A percentile compares a stretch with the other conserved stretches of the same genome.
Conservation (phyloP, 2,329 filamentous ascomycete genomes). For the Thermochaetoides dissita region DNA sequence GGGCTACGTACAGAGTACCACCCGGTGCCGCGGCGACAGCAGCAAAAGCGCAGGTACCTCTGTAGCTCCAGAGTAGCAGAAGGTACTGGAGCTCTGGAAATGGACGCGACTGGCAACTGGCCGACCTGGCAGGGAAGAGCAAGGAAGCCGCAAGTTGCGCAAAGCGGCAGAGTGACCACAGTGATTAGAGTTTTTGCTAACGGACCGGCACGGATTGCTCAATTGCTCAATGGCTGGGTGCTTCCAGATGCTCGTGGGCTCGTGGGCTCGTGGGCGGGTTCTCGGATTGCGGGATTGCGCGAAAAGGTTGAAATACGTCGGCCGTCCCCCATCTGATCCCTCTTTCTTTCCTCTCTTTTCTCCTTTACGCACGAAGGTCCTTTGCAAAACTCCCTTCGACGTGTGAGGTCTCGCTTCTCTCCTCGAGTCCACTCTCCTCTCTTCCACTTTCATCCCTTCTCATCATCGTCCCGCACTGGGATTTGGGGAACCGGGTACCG, state of each 20-base stretch:
- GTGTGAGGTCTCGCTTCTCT: constrained; percentile 27
- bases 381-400: constrained; percentile 30
- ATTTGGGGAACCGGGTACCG: not conserved
- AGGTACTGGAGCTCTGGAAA: too few relatives aligned
- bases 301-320: constrained; percentile 17
- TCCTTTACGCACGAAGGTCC: constrained; percentile 35
- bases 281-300: not conserved
- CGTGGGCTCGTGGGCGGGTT: not conserved
- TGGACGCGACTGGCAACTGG: too few relatives aligned
- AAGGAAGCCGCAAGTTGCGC: constrained; percentile 6
- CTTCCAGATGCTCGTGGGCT: not conserved
- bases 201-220: too few relatives aligned
- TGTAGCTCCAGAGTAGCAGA: too few relatives aligned
- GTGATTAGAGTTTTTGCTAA: constrained; percentile 10
- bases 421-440: constrained; percentile 14
- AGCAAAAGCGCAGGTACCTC: constrained; percentile 6
- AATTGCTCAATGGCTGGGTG: too few relatives aligned
- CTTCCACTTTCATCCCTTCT: constrained; percentile 9
- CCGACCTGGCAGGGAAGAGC: not conserved
- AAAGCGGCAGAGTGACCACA: constrained; percentile 2
- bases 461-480: constrained; percentile 4
- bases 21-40: constrained; percentile 9
- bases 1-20: constrained; percentile 1
- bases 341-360: constrained; percentile 22
- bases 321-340: constrained; percentile 8